phyloP scores from a whole-genome alignment of 345 rosid species.

The Toxicodendron radicans region DNA sequence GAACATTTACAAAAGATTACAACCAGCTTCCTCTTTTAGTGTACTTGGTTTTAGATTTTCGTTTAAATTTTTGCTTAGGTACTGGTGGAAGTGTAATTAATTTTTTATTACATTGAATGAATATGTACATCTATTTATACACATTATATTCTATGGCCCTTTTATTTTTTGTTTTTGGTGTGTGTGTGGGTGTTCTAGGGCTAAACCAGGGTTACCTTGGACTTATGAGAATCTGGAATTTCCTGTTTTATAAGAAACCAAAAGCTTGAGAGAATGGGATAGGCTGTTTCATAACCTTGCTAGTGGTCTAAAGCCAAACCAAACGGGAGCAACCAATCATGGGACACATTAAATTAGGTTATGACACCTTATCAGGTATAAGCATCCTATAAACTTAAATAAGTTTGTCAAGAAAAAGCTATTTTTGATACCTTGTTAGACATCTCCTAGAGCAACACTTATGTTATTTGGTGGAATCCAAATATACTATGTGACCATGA shows the following conservation, averaged over 20 bases:
- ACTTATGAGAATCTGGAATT: background rate
- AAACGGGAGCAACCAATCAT: background rate
- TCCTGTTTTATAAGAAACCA: background rate
- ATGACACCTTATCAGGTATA: background rate
- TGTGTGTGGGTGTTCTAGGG: background rate
- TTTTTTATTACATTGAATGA: slow-evolving; percentile 3
- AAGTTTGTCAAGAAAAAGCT: background rate
- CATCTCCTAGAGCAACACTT: background rate
- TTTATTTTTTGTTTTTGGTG: background rate
- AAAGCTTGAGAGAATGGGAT: background rate
- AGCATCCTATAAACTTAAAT: background rate
- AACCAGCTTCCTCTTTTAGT: background rate
- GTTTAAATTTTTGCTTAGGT: background rate
- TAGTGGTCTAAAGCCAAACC: background rate
- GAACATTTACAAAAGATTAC: slow-evolving; percentile 10
- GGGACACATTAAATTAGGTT: background rate
- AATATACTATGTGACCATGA: background rate
- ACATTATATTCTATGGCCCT: background rate
- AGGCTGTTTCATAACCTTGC: background rate
- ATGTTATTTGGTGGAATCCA: background rate
- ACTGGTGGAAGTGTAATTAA: slow-evolving; percentile 12
- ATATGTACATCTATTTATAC: background rate
- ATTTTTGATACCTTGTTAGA: background rate
- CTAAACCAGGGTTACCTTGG: background rate
- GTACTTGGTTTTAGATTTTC: slow-evolving; percentile 3